phyloP scores from a whole-genome alignment of 768 basidiomycete genomes.

The Suillus cothurnatus region DNA sequence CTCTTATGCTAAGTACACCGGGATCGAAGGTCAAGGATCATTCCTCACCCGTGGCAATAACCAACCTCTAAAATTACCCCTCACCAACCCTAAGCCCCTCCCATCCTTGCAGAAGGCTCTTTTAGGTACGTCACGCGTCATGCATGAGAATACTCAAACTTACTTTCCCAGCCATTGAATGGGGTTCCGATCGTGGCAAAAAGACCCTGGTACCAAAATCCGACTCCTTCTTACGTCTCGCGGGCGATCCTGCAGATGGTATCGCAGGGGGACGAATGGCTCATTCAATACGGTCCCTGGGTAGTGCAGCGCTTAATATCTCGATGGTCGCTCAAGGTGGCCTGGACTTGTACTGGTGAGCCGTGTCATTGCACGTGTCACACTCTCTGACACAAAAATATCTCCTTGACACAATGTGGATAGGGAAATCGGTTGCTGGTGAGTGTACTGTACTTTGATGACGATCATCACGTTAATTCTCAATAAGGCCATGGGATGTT shows the following conservation, averaged over 20 bases:
- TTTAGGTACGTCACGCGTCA: slow-evolving; percentile 48
- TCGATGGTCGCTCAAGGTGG: slow-evolving; percentile 87
- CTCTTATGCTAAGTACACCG: slow-evolving; percentile 60
- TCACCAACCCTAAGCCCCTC: slow-evolving; percentile 63
- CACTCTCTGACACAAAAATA: neutral
- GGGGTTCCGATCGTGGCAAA: slow-evolving; percentile 77
- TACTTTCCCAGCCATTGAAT: slow-evolving; percentile 66
- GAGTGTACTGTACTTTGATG: slow-evolving; percentile 23
- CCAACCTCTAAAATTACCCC: slow-evolving; percentile 61
- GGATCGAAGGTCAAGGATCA: slow-evolving; percentile 77
- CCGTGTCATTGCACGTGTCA: slow-evolving; percentile 3
- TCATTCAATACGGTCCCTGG: slow-evolving; percentile 80
- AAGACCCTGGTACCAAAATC: slow-evolving; percentile 59
- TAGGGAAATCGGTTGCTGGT: slow-evolving; percentile 84
- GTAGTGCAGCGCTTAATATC: slow-evolving; percentile 84
- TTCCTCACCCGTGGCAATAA: slow-evolving; percentile 57
- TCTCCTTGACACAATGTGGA: slow-evolving; percentile 4
- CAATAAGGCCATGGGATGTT: slow-evolving; percentile 78
- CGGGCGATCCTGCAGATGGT: slow-evolving; percentile 61
- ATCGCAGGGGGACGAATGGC: slow-evolving; percentile 79
- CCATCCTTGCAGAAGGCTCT: slow-evolving; percentile 70
- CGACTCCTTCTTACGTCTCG: slow-evolving; percentile 70
- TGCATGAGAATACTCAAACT: slow-evolving; percentile 12
- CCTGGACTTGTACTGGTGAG: slow-evolving; percentile 85
- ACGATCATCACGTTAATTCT: neutral